Evolutionary conservation across 345 rosid genomes (phyloP), one percentile per base, ranked within the genome.

Genomic region (Gossypium turneri): DNA sequence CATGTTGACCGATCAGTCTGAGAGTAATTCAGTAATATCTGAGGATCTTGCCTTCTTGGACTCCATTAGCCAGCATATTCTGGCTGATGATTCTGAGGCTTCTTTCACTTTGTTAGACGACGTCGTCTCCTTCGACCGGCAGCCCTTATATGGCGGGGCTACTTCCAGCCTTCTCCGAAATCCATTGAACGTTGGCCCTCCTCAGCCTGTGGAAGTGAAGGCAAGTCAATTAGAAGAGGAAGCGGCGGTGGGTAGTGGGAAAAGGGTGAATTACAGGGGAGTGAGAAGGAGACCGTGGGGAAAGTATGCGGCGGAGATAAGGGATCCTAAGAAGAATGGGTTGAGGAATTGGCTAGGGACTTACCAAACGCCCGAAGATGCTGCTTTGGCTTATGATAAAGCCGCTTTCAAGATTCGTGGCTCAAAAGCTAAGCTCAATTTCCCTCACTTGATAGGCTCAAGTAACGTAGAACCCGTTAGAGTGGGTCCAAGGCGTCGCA

Each of bases 311-410:
- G 93, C 93, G 29, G 93, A 89, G 85, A 85, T 90, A 3, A 83
- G 91, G 27, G 90, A 85, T 52, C 90, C 91, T 8, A 82, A 81
- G 77, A 89, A 78, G 79, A 89, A 84, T 5, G 89, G 92, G 0
- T 83, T 88, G 0, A 86, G 94, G 65, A 53, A 77, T 60, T 91
- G 97, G 97, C 84, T 89, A 0, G 92, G 92, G 56, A 89, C 92
- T 2, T 86, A 89, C 69, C 86, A 84, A 79, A 83, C 79, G n/a
- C 80, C 90, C 0, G 87, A 87, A 75, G 89, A 87, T 41, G 96
- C 96, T 24, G 88, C 88, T 16, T 73, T 86, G 79, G 91, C 91
- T 20, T 88, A 88, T 5, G 89, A 88, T 24, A 27, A 76, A 71
- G 91, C 91, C 1, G 91, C 89, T 71, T 88, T 86, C 77, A 73